A percentile compares a stretch with the other conserved stretches of the same genome.
These are phyloP conservation scores for Mayamaea pseudoterrestris DNA, from an alignment of 108 stramenopile species.

Conservation along the genomic window DNA sequence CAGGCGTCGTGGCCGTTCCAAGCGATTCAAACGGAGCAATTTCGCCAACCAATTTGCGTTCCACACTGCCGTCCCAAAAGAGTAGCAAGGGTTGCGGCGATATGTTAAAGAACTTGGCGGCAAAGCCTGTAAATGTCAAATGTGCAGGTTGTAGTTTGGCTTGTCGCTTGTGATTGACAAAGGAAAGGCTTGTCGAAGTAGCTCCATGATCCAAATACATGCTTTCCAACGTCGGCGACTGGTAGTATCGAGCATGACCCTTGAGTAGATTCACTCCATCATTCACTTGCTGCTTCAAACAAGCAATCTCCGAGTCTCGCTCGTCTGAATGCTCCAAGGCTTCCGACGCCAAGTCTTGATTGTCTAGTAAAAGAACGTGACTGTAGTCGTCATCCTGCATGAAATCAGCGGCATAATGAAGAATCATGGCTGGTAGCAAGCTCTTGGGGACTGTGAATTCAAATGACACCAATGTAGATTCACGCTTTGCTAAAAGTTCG, in stretches of 20 bases:
- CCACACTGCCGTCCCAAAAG: conserved; percentile 68
- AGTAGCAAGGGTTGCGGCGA: conserved; percentile 43
- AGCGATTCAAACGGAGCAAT: conserved; percentile 66
- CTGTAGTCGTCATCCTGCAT: conserved; percentile 26
- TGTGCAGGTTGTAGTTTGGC: conserved; percentile 29
- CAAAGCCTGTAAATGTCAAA: conserved; percentile 69
- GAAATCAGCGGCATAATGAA: conserved; percentile 28
- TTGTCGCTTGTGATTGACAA: not conserved
- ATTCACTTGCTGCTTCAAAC: conserved; percentile 8
- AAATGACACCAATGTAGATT: conserved; percentile 11
- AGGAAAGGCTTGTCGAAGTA: conserved; percentile 8
- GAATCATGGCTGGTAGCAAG: conserved; percentile 9
- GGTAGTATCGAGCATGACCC: conserved; percentile 7
- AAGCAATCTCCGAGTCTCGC: conserved; percentile 13
- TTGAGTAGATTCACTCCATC: too few relatives aligned
- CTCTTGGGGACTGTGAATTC: conserved; percentile 35
- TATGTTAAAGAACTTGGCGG: conserved; percentile 73
- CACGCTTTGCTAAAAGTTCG: not conserved
- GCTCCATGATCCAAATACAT: conserved; percentile 10
- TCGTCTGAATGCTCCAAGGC: too few relatives aligned
- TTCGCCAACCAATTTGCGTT: conserved; percentile 45
- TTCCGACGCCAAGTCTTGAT: not conserved
- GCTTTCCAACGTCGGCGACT: not conserved
- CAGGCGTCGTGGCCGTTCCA: conserved; percentile 68
- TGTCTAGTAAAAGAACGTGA: not conserved